Base-by-base conservation (phyloP, 2,329 filamentous ascomycete species). In the Fusarium fracticaudum region DNA sequence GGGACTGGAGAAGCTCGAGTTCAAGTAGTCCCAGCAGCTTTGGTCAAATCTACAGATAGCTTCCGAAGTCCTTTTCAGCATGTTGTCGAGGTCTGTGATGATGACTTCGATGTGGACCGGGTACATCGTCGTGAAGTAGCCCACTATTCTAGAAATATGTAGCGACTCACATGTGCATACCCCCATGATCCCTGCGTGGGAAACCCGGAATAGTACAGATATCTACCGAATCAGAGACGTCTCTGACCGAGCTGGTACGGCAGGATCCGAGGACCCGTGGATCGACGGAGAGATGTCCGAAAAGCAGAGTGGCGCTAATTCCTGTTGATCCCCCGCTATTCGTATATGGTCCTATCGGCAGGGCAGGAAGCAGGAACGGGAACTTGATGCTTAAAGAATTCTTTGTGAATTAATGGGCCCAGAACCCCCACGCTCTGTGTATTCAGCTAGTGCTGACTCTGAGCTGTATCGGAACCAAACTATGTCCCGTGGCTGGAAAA, bases 91-190 rank as follows among this genome's bases (percentile, higher is more conserved):
- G 10, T 40, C 18, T 40, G 3, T 22, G 20, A 40, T 22, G 1
- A 11, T 40, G 37, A 22, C 0, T 2, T 12, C 0, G 18, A 40
- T 1, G 2, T 40, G 38, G 38, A 40, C 38, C 18, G 0, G 18
- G 38, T 12, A 40, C 11, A 7, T 18, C 18, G 37, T 8, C 6
- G 6, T 22, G 38, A 22, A 22, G 17, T 3, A 40, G 18, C 38
- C 38, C 38, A 1, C 38, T 1, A 7, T 40, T 20, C 18, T 12
- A 13, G 37, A 38, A 18, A 38, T 18, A 1, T 15, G 9, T n/a
- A 15, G 14, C 22, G 14, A n/a, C 17, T 20, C 17, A 5, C 24
- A 26, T n/a, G 22, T 45, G 11, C 24, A 18, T 18, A 18, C 7
- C n/a, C 43, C 43, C n/a, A 8, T 13, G 43, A 18, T 18, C 15